These are phyloP conservation scores for Aspergillus texensis DNA, from an alignment of 2,329 filamentous ascomycete genomes.

Conservation along the genomic window DNA sequence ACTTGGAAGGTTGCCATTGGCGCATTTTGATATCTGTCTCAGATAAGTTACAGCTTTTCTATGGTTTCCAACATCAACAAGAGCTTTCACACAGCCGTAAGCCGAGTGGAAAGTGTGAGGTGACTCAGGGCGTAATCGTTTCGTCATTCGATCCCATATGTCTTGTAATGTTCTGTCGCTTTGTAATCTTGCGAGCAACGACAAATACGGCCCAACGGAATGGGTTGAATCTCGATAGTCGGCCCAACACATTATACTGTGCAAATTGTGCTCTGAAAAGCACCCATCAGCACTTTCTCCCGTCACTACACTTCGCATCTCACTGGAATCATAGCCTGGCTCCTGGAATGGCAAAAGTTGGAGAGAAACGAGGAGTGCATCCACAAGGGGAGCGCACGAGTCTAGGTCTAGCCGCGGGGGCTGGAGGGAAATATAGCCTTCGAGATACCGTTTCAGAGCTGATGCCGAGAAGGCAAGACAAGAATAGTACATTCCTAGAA, in stretches of 20 bases:
- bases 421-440: conserved; percentile 17
- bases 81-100: conserved; percentile 28
- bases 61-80: conserved; percentile 27
- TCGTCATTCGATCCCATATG: conserved; percentile 28
- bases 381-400: conserved; percentile 25
- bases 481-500: conserved; percentile 36
- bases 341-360: conserved; percentile 24
- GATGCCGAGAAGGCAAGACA: conserved; percentile 31
- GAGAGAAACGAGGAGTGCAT: conserved; percentile 25
- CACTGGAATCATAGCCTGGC: conserved; percentile 20
- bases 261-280: conserved; percentile 13
- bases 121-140: conserved; percentile 9
- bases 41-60: conserved; percentile 28
- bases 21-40: conserved; percentile 26
- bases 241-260: conserved; percentile 24
- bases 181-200: conserved; percentile 30
- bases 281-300: conserved; percentile 18
- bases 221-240: background rate
- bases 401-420: background rate
- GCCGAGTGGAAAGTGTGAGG: conserved; percentile 17
- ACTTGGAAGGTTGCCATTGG: conserved; percentile 25
- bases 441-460: conserved; percentile 32
- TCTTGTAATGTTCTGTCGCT: conserved; percentile 22
- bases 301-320: conserved; percentile 27
- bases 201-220: conserved; percentile 23